Base-by-base conservation (phyloP, 768 basidiomycete genomes). In the Suillus paluster region DNA sequence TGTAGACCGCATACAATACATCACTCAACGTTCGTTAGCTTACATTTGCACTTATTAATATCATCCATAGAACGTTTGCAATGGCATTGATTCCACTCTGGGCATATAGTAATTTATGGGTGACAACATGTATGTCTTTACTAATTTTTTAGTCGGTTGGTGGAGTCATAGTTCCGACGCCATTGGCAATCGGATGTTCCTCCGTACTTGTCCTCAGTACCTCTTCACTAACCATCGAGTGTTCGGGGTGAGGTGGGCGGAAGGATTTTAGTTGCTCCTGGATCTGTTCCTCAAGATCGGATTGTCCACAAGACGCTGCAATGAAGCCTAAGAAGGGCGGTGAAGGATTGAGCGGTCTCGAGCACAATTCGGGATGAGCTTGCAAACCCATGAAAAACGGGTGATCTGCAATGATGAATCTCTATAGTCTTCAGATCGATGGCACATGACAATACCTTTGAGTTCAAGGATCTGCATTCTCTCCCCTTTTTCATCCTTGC, bases 311-410 rank as follows among this genome's bases (percentile, higher is more conserved):
- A 0, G 97, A 80, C 1, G 97, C 95, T 5, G 97, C 88, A 52
- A 99, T 84, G 73, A 99, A 91, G 15, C 97, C 97, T 58, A 99
- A 89, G 87, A 98, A 98, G 0, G 95, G 90, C 0, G 97, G 97
- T 0, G 95, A 97, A 2, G 97, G 97, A 78, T 99, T 99, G 46
- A 99, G 81, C 2, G 97, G 97, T 33, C 97, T 89, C 25, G 97
- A 96, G 80, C 97, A 99, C 79, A 99, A 96, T 76, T 99, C 97
- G 1, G 97, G 97, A 71, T 99, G 97, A 1, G 97, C 94, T 79
- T 99, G 97, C 48, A 99, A 81, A 25, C 87, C 97, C 48, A 97
- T 79, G 72, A 96, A 99, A 82, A 86, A 99, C 2, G 95, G 93
- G 76, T 99, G 97, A 67, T 92, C 96, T 94, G 66, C 15, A 23